Evolutionary conservation across 192 early-diverging fungal genomes (phyloP).

Genomic region (Mortierella alpina): DNA sequence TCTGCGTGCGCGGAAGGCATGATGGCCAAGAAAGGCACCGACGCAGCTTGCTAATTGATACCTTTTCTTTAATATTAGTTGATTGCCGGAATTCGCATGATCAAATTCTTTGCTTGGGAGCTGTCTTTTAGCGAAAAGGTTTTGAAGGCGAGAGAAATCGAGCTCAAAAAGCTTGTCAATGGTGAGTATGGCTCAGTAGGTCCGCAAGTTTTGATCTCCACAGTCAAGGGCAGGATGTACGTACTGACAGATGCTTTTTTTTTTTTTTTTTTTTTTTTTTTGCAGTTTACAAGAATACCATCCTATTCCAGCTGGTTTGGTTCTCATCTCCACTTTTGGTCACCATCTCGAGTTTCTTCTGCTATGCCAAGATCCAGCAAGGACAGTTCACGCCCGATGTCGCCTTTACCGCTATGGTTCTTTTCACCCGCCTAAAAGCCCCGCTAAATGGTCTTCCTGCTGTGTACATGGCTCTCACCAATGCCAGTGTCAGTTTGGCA

Average conservation of each 20-base stretch:
- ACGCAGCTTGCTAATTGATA: neutral
- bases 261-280: neutral
- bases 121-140: constrained; percentile 72
- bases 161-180: constrained; percentile 58
- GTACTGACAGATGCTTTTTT: neutral
- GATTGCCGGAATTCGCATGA: constrained; percentile 85
- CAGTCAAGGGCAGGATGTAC: neutral
- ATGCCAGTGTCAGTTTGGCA: constrained; percentile 58
- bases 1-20: neutral
- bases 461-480: constrained; percentile 53
- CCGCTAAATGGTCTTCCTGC: constrained; percentile 62
- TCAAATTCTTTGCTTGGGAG: constrained; percentile 92
- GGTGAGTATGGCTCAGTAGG: constrained; percentile 31
- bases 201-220: neutral
- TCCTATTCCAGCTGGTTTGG: constrained; percentile 48
- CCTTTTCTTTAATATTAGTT: constrained; percentile 62
- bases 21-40: neutral
- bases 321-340: constrained; percentile 69
- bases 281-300: constrained; percentile 50
- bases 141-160: constrained; percentile 59
- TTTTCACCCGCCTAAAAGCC: constrained; percentile 67
- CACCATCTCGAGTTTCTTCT: constrained; percentile 66
- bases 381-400: constrained; percentile 71
- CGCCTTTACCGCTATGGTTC: constrained; percentile 78
- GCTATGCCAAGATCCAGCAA: constrained; percentile 66